phyloP scores from a whole-genome alignment of 192 early-diverging fungal species.

The Dispira simplex region DNA sequence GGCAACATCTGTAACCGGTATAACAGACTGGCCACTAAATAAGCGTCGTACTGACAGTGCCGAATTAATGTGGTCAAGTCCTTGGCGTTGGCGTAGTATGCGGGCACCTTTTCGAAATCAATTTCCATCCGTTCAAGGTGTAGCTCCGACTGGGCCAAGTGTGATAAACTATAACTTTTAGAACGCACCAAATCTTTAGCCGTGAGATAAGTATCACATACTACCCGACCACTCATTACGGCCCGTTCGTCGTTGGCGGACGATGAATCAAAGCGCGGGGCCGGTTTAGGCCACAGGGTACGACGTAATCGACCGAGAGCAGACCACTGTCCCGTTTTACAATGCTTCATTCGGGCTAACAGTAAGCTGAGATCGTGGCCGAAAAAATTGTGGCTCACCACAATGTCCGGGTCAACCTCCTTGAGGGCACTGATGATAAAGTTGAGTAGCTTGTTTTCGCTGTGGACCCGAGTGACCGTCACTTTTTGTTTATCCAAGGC shows the following conservation, averaged over 20 bases:
- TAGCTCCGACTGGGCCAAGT: slow-evolving; percentile 62
- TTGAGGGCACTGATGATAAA: slow-evolving; percentile 58
- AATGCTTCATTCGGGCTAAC: slow-evolving; percentile 81
- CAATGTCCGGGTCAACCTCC: slow-evolving; percentile 72
- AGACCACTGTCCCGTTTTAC: slow-evolving; percentile 68
- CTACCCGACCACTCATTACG: slow-evolving; percentile 67
- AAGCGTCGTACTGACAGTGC: slow-evolving; percentile 72
- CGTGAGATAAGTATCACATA: slow-evolving; percentile 86
- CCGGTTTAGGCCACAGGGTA: slow-evolving; percentile 72
- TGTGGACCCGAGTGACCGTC: slow-evolving; percentile 38
- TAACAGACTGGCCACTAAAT: slow-evolving; percentile 66
- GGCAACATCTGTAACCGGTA: slow-evolving; percentile 82
- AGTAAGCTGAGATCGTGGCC: slow-evolving; percentile 91
- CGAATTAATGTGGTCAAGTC: slow-evolving; percentile 53
- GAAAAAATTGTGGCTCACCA: slow-evolving; percentile 94
- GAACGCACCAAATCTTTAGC: slow-evolving; percentile 76
- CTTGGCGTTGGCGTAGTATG: slow-evolving; percentile 44
- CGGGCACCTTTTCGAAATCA: slow-evolving; percentile 57
- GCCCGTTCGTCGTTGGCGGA: slow-evolving; percentile 46
- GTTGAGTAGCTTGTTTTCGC: slow-evolving; percentile 69
- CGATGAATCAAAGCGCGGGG: slow-evolving; percentile 16
- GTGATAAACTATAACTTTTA: slow-evolving; percentile 69
- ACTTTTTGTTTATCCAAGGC: slow-evolving; percentile 38
- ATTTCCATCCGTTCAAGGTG: slow-evolving; percentile 67
- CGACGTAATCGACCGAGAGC: slow-evolving; percentile 73